Evolutionary conservation across 2,329 filamentous ascomycete genomes (phyloP).

Genomic region (Fusarium napiforme): DNA sequence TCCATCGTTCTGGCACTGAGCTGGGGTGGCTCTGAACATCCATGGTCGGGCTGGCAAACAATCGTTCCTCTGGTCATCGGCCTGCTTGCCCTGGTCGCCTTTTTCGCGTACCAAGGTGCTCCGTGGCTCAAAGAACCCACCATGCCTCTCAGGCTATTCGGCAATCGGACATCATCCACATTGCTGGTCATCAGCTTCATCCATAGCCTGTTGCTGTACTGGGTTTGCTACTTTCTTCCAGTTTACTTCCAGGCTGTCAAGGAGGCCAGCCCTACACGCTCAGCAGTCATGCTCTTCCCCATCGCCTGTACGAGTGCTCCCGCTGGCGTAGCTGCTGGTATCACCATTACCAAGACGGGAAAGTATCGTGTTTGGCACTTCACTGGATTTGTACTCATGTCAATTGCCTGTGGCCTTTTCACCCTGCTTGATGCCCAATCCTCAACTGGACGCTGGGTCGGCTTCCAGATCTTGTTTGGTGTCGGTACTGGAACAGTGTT

Average conservation of each 20-base stretch:
- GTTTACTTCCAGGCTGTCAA: slow-evolving; percentile 61
- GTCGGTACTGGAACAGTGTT: slow-evolving; percentile 57
- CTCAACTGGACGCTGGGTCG: slow-evolving; percentile 52
- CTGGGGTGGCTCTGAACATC: slow-evolving; percentile 63
- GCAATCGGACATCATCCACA: slow-evolving; percentile 52
- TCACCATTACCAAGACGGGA: slow-evolving; percentile 48
- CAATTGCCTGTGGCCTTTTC: slow-evolving; percentile 55
- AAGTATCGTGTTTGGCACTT: slow-evolving; percentile 49
- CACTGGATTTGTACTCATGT: slow-evolving; percentile 49
- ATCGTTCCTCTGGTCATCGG: slow-evolving; percentile 61
- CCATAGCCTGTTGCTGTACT: slow-evolving; percentile 46
- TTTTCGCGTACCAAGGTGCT: slow-evolving; percentile 50
- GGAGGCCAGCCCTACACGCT: slow-evolving; percentile 45
- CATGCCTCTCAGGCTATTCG: slow-evolving; percentile 58
- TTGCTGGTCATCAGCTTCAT: slow-evolving; percentile 36
- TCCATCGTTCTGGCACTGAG: slow-evolving; percentile 61
- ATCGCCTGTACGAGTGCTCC: slow-evolving; percentile 41
- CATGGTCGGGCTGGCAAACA: slow-evolving; percentile 60
- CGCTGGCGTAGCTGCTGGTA: slow-evolving; percentile 41
- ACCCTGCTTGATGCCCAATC: slow-evolving; percentile 53
- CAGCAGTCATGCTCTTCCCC: slow-evolving; percentile 49
- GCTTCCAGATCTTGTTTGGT: slow-evolving; percentile 54
- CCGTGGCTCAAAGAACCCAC: slow-evolving; percentile 46
- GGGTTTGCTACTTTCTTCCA: slow-evolving; percentile 55
- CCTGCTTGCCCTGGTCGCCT: slow-evolving; percentile 49